Conservation (phyloP, 176 grass and related monocot genomes). For the Carex myosuroides region DNA sequence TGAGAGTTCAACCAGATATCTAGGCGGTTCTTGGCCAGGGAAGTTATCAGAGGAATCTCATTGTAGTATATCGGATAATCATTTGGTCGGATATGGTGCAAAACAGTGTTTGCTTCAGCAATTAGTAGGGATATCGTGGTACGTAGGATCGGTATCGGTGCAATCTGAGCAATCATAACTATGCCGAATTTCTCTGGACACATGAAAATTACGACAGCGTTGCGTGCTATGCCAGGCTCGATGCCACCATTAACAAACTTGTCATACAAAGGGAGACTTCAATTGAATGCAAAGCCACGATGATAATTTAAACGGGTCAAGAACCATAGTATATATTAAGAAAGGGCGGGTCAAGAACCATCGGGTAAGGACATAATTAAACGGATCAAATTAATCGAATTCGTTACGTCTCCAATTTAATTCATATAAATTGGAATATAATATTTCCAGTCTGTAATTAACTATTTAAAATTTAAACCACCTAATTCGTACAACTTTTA, state of each 20-base stretch:
- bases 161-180: neutral
- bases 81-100: conserved; percentile 26
- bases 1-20: conserved; percentile 35
- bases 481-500: too few species aligned
- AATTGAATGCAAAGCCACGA: neutral
- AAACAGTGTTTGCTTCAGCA: conserved; percentile 28
- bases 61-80: neutral
- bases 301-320: neutral
- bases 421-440: too few species aligned
- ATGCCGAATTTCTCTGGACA: conserved; percentile 34
- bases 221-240: conserved; percentile 23
- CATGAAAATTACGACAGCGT: conserved; percentile 36
- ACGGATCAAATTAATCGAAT: too few species aligned
- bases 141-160: neutral
- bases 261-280: conserved; percentile 21
- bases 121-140: neutral
- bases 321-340: too few species aligned
- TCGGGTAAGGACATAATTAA: too few species aligned
- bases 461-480: too few species aligned
- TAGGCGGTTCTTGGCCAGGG: neutral
- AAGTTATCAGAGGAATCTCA: conserved; percentile 29
- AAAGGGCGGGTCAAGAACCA: too few species aligned
- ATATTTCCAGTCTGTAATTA: too few species aligned
- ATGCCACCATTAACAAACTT: conserved; percentile 7
- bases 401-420: too few species aligned